phyloP scores from a whole-genome alignment of 1,284 basidiomycete species.

The Heimioporus punctisporus region DNA sequence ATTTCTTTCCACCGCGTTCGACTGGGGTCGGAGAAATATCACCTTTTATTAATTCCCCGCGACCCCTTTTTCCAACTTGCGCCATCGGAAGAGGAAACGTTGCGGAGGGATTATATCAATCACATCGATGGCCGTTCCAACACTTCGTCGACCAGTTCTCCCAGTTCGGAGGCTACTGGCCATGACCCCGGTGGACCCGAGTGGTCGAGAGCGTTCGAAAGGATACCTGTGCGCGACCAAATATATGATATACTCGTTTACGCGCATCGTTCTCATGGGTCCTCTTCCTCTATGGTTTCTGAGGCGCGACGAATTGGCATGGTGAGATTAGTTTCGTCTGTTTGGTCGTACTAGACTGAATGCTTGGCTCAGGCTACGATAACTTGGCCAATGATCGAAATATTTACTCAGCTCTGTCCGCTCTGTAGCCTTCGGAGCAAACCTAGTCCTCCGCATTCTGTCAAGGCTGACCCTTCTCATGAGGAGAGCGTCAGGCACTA shows the following conservation, averaged over 20 bases:
- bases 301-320: slow-evolving; percentile 59
- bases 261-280: slow-evolving; percentile 59
- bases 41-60: slow-evolving; percentile 60
- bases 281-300: slow-evolving; percentile 53
- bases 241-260: slow-evolving; percentile 71
- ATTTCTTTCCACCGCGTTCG: slow-evolving; percentile 58
- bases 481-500: slow-evolving; percentile 19
- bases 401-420: slow-evolving; percentile 65
- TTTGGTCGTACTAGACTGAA: slow-evolving; percentile 9
- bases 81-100: slow-evolving; percentile 47
- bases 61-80: slow-evolving; percentile 58
- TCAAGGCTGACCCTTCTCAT: slow-evolving; percentile 18
- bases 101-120: slow-evolving; percentile 43
- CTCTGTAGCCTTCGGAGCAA: slow-evolving; percentile 48
- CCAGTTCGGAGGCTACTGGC: slow-evolving; percentile 24
- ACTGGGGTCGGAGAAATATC: slow-evolving; percentile 57
- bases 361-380: slow-evolving; percentile 49
- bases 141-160: slow-evolving; percentile 13
- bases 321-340: slow-evolving; percentile 42
- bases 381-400: slow-evolving; percentile 76
- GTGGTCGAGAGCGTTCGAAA: slow-evolving; percentile 52
- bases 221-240: slow-evolving; percentile 65
- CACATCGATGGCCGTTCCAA: slow-evolving; percentile 38
- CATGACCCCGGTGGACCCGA: slow-evolving; percentile 32
- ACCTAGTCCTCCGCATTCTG: slow-evolving; percentile 16